Percentiles rank a stretch among this genome's conserved stretches.
Conservation (phyloP, 2,329 filamentous ascomycete genomes). For the Mycosphaerella sp. region DNA sequence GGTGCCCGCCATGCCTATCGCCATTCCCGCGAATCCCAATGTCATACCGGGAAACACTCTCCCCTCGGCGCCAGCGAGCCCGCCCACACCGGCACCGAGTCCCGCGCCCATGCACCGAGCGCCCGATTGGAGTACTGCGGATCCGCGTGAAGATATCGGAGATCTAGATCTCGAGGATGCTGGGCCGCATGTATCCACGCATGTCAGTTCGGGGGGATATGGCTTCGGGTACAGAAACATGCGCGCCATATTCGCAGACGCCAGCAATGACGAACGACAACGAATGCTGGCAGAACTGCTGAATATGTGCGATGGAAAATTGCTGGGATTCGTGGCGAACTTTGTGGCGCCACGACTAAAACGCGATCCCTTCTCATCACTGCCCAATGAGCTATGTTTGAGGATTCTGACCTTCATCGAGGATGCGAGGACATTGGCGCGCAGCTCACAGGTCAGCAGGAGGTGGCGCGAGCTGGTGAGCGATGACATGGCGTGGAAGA, state of each 20-base stretch:
- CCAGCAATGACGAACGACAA: constrained; percentile 69
- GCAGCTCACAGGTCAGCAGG: constrained; percentile 91
- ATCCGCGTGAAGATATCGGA: constrained; percentile 76
- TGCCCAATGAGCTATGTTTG: constrained; percentile 89
- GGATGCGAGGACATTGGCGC: constrained; percentile 85
- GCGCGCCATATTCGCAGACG: constrained; percentile 70
- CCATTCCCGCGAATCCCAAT: constrained; percentile 40
- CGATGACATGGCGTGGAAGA: constrained; percentile 98
- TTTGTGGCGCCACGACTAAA: constrained; percentile 92
- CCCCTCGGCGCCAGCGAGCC: constrained; percentile 59
- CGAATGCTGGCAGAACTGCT: constrained; percentile 80
- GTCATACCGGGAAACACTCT: constrained; percentile 55
- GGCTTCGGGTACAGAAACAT: constrained; percentile 59
- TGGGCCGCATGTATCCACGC: constrained; percentile 21
- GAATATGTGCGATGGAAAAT: constrained; percentile 89
- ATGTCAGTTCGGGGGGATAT: constrained; percentile 26
- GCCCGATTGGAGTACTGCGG: constrained; percentile 71
- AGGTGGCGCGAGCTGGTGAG: constrained; percentile 89
- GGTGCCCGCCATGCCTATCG: constrained; percentile 40
- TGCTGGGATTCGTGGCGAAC: constrained; percentile 91
- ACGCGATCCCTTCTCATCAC: constrained; percentile 87
- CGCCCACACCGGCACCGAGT: constrained; percentile 61
- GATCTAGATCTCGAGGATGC: constrained; percentile 29
- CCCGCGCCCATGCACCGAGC: constrained; percentile 57
- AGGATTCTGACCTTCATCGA: constrained; percentile 95